Percentiles rank a stretch among this genome's conserved stretches.
Conservation (phyloP, 257 asterid genomes). For the Solanum pinnatisectum region DNA sequence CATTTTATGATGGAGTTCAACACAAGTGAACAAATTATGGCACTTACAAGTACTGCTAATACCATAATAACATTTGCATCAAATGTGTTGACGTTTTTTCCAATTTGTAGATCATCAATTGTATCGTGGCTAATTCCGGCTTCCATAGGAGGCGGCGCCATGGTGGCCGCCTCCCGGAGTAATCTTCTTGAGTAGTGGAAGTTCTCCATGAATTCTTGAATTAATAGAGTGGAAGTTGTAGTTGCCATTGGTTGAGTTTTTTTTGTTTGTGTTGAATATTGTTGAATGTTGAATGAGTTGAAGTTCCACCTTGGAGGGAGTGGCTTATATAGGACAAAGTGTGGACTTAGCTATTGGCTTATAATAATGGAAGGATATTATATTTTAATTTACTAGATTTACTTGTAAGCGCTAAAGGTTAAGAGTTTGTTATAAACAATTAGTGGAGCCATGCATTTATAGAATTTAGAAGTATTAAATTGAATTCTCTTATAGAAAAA, state of each 20-base stretch:
- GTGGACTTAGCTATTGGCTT: neutral
- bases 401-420: neutral
- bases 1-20: neutral
- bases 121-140: neutral
- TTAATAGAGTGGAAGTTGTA: neutral
- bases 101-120: neutral
- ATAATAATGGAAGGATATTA: neutral
- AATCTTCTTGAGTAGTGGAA: neutral
- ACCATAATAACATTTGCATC: neutral
- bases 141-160: neutral
- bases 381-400: neutral
- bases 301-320: neutral
- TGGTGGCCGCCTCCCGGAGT: neutral
- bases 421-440: neutral
- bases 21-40: neutral
- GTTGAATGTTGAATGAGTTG: neutral
- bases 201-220: neutral
- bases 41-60: neutral
- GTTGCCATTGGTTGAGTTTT: neutral
- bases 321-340: neutral
- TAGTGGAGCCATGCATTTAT: neutral
- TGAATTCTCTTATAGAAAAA: neutral
- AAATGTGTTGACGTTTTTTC: neutral
- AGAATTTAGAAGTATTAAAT: neutral
- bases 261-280: neutral